phyloP scores from a whole-genome alignment of 805 yeast genomes.

The Brettanomyces custersianus region DNA sequence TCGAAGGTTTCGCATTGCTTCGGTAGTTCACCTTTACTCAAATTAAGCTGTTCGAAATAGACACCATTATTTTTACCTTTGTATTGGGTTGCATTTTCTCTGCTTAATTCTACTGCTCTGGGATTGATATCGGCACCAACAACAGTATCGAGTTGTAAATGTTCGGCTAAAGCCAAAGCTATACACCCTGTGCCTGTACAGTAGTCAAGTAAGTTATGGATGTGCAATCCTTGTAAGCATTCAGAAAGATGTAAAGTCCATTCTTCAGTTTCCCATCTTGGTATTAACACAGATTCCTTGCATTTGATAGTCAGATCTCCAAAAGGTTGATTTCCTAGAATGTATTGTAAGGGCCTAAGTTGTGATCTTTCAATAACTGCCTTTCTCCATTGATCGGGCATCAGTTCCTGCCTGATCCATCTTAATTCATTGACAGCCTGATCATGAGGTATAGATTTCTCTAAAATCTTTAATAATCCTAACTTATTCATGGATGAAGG shows the following conservation, averaged over 20 bases:
- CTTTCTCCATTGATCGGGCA: slow-evolving; percentile 31
- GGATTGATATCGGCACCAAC: slow-evolving; percentile 50
- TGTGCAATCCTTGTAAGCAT: slow-evolving; percentile 5
- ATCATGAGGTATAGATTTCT: slow-evolving; percentile 10
- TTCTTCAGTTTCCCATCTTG: slow-evolving; percentile 94
- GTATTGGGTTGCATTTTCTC: slow-evolving; percentile 34
- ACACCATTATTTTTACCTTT: too few species aligned
- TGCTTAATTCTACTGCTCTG: slow-evolving; percentile 43
- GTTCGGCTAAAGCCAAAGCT: slow-evolving; percentile 39
- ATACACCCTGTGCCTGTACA: slow-evolving; percentile 92
- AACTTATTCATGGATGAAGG: too few species aligned
- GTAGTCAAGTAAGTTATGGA: slow-evolving; percentile 43
- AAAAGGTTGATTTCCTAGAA: slow-evolving; percentile 82
- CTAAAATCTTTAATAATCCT: slow-evolving; percentile 6
- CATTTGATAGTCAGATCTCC: slow-evolving; percentile 58
- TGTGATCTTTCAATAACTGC: slow-evolving; percentile 49
- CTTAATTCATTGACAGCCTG: slow-evolving; percentile 47
- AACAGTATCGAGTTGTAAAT: slow-evolving; percentile 11
- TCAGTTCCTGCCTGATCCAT: slow-evolving; percentile 59
- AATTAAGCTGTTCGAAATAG: slow-evolving; percentile 15
- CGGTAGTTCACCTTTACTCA: slow-evolving; percentile 8
- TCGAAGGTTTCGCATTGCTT: slow-evolving; percentile 25
- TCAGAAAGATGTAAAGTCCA: slow-evolving; percentile 50
- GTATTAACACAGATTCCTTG: slow-evolving; percentile 63
- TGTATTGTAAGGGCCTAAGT: slow-evolving; percentile 72